Evolutionary conservation across 306 rosid species (phyloP), one percentile per base, ranked within the genome.

Genomic region (Elaeagnus macrophylla): DNA sequence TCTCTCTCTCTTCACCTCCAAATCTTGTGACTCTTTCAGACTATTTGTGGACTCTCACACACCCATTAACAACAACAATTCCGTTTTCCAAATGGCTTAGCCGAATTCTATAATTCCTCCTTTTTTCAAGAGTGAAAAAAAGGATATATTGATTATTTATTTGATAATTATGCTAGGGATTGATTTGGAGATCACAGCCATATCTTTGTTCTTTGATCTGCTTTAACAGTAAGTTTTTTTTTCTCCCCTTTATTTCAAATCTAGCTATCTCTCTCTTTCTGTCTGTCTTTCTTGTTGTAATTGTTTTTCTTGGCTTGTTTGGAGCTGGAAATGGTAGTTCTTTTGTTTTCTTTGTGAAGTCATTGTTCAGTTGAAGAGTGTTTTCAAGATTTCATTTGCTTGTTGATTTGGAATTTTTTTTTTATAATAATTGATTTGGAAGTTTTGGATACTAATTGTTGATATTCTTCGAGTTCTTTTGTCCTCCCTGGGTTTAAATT

Each of bases 181-280:
- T 66, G 64, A 71, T 70, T 75, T 61, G 76, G 68, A 46, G 78
- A 80, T 75, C 57, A 56, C 68, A 54, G 72, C 73, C 69, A 56
- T 52, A 56, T 75, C 75, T 71, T 65, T 68, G 68, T 71, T 72
- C 74, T 41, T 66, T 68, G 72, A 61, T 59, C 83, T 81, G 82
- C 94, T 81, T 81, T 81, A 47, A 60, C 68, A 65, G 83, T 79
- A 83, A 76, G 97, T 68, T 72, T 62, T 60, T 76, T 53, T 25
- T 25, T 25, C 4, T 25, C 4, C 4, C 4, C 32, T 25, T 25
- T 25, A 25, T 25, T 25, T 25, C 32, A 25, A 25, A 25, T 25
- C 32, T 25, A 3, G 2, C 48, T 50, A 64, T 35, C 10, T 9
- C 51, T 37, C n/a, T n/a, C n/a, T n/a, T n/a, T n/a, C n/a, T n/a